These are phyloP conservation scores for Delphinella strobiligena DNA, from an alignment of 2,329 filamentous ascomycete genomes.

Conservation along the genomic window DNA sequence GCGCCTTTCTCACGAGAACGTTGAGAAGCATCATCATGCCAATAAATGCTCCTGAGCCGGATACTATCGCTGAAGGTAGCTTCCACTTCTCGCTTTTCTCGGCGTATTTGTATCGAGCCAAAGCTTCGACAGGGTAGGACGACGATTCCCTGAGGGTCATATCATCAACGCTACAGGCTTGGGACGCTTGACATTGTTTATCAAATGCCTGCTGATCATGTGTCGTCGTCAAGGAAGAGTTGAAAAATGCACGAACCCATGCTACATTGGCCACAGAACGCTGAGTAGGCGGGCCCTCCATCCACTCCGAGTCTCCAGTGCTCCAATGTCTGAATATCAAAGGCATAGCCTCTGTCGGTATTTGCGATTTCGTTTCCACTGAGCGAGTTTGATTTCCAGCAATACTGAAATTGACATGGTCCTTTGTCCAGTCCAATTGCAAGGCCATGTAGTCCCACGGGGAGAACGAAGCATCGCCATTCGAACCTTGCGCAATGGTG, in stretches of 20 bases:
- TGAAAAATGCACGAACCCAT: constrained; percentile 40
- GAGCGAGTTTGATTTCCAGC: constrained; percentile 24
- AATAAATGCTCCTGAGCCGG: neutral
- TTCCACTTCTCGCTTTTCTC: neutral
- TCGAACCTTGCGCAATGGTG: constrained; percentile 1
- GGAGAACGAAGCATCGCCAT: constrained; percentile 19
- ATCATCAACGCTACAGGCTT: constrained; percentile 2
- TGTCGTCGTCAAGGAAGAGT: constrained; percentile 30
- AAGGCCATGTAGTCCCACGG: constrained; percentile 36
- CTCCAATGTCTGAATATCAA: constrained; percentile 38
- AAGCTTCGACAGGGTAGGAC: neutral
- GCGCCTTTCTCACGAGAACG: constrained; percentile 5
- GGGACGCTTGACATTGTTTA: neutral
- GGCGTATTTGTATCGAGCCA: neutral
- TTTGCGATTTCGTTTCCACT: constrained; percentile 20
- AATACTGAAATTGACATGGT: constrained; percentile 32
- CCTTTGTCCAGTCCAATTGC: constrained; percentile 36
- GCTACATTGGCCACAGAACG: constrained; percentile 30
- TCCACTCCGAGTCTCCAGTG: constrained; percentile 31
- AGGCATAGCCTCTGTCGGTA: constrained; percentile 31
- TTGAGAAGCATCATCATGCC: constrained; percentile 3
- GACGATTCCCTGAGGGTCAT: constrained; percentile 3
- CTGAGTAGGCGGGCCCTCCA: constrained; percentile 31
- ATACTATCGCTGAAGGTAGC: neutral
- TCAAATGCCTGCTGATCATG: constrained; percentile 1